These are phyloP conservation scores for Coemansia interrupta DNA, from an alignment of 192 early-diverging fungal genomes.

Conservation along the genomic window DNA sequence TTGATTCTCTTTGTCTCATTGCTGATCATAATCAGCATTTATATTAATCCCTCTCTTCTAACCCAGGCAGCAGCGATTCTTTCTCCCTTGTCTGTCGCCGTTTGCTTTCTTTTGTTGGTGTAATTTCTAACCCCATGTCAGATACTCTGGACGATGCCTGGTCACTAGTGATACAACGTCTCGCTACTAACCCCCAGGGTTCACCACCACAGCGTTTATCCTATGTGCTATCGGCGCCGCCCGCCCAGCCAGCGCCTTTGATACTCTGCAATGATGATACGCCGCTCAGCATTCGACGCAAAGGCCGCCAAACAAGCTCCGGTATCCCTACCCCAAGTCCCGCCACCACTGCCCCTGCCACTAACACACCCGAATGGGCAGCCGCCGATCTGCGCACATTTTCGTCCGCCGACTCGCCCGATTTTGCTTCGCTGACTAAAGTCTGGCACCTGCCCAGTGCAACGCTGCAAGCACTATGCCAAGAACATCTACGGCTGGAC, in stretches of 20 bases:
- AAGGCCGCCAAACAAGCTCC: background rate
- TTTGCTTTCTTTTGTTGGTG: no score
- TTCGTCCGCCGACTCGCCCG: constrained; percentile 14
- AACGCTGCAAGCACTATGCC: constrained; percentile 16
- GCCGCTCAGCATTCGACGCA: background rate
- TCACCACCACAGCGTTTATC: no score
- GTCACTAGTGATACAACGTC: background rate
- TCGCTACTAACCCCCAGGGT: no score
- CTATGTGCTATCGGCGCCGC: no score
- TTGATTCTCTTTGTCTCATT: no score
- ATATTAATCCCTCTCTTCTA: no score
- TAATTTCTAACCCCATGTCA: background rate
- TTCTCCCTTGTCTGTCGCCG: no score
- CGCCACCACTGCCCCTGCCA: background rate
- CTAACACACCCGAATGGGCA: constrained; percentile 19
- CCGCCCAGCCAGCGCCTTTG: background rate
- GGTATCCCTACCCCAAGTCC: background rate
- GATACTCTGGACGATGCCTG: background rate
- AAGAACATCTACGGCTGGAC: constrained; percentile 14
- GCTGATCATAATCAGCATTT: no score
- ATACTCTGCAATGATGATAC: background rate
- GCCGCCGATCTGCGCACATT: constrained; percentile 12
- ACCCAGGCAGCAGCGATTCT: no score
- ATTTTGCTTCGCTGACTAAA: constrained; percentile 4
- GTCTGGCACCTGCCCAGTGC: constrained; percentile 34